These are phyloP conservation scores for Puccinia hordei DNA, from an alignment of 1,284 basidiomycete genomes.

Conservation along the genomic window DNA sequence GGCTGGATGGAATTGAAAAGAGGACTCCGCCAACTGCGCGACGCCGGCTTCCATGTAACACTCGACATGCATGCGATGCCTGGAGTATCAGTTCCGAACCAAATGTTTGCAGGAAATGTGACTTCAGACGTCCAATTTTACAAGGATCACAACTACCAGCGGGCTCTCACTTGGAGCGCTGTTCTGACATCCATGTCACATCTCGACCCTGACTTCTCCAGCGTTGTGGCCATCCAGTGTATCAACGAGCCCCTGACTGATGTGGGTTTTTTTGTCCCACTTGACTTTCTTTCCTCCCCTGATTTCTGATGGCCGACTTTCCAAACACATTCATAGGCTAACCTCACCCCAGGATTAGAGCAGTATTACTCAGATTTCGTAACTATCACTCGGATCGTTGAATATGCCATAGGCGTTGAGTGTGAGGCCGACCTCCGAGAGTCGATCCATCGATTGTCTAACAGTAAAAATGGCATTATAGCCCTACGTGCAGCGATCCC, in stretches of 20 bases:
- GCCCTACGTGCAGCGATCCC: constrained; percentile 38
- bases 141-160: constrained; percentile 70
- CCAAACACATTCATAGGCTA: constrained; percentile 20
- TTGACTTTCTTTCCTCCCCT: background rate
- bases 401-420: constrained; percentile 66
- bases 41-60: constrained; percentile 39
- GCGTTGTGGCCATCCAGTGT: constrained; percentile 72
- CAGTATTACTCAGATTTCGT: constrained; percentile 74
- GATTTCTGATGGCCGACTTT: background rate
- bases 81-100: constrained; percentile 67
- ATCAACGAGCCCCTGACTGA: constrained; percentile 67
- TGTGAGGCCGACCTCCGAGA: constrained; percentile 49
- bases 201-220: constrained; percentile 68
- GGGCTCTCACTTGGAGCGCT: constrained; percentile 73
- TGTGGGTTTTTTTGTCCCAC: constrained; percentile 58
- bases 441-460: constrained; percentile 5
- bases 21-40: constrained; percentile 37
- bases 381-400: constrained; percentile 68
- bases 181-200: constrained; percentile 74
- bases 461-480: constrained; percentile 15
- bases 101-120: constrained; percentile 70
- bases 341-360: constrained; percentile 43
- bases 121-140: constrained; percentile 73
- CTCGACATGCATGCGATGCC: constrained; percentile 67
- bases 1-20: constrained; percentile 66